Conservation (phyloP, 1,139 yeast genomes). For the Taiozyma sp. region DNA sequence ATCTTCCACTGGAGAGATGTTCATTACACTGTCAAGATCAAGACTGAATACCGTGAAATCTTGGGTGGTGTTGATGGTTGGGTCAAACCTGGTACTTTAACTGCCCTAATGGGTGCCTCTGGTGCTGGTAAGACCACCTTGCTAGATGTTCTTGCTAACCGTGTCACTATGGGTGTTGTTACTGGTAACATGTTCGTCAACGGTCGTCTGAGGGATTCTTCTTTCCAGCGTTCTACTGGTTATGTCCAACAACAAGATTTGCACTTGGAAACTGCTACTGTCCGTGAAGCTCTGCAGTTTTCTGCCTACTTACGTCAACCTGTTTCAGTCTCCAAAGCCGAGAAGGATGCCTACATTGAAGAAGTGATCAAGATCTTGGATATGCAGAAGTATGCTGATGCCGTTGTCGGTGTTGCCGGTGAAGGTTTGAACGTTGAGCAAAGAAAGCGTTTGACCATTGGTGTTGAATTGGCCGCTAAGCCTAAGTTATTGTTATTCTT, state of each 20-base stretch:
- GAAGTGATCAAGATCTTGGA: slow-evolving; percentile 55
- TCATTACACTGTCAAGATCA: too few relatives aligned
- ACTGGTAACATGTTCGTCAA: too few relatives aligned
- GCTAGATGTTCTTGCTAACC: slow-evolving; percentile 51
- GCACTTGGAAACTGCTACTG: too few relatives aligned
- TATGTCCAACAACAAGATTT: too few relatives aligned
- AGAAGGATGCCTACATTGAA: slow-evolving; percentile 61
- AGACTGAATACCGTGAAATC: too few relatives aligned
- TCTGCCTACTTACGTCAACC: slow-evolving; percentile 68
- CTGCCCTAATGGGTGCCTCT: slow-evolving; percentile 66
- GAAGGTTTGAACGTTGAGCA: slow-evolving; percentile 70
- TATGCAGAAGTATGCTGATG: slow-evolving; percentile 62
- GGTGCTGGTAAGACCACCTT: slow-evolving; percentile 71
- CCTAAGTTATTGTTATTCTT: too few relatives aligned
- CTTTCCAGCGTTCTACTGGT: too few relatives aligned
- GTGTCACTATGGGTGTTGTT: slow-evolving; percentile 44
- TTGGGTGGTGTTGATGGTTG: slow-evolving; percentile 50
- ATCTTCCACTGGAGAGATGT: too few relatives aligned
- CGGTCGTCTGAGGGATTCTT: too few relatives aligned
- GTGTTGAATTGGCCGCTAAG: slow-evolving; percentile 77
- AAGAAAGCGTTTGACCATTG: slow-evolving; percentile 68
- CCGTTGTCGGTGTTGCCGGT: too few relatives aligned
- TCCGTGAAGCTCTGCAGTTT: slow-evolving; percentile 55
- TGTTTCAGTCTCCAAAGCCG: slow-evolving; percentile 37
- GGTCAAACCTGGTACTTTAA: slow-evolving; percentile 52